Evolutionary conservation across 768 basidiomycete genomes (phyloP).

Genomic region (Crepidotus variabilis): DNA sequence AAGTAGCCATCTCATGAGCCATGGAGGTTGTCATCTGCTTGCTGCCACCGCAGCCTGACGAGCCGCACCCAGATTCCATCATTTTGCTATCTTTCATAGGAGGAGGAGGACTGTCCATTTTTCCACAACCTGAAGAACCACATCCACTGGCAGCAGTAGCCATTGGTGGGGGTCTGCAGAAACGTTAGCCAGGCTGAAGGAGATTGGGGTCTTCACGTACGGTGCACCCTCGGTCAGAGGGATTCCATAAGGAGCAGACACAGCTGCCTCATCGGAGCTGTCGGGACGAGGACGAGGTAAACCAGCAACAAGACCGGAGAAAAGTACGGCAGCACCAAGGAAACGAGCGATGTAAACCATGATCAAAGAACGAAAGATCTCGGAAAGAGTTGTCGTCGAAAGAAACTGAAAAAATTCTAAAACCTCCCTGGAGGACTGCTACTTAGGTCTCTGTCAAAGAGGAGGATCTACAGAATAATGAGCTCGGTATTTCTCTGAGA

Average conservation of each 20-base stretch:
- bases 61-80: background rate
- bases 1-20: too few relatives aligned
- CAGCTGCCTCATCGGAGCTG: constrained; percentile 35
- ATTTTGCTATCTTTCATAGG: background rate
- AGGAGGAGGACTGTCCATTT: background rate
- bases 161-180: background rate
- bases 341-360: constrained; percentile 62
- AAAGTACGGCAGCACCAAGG: constrained; percentile 49
- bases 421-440: constrained; percentile 63
- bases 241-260: constrained; percentile 46
- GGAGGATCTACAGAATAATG: constrained; percentile 32
- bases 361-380: constrained; percentile 31
- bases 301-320: constrained; percentile 49
- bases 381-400: constrained; percentile 39
- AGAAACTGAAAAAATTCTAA: constrained; percentile 36
- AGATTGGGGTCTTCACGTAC: constrained; percentile 23
- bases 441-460: constrained; percentile 68
- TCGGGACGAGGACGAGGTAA: constrained; percentile 41
- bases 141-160: background rate
- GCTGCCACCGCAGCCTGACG: background rate
- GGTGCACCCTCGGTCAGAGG: constrained; percentile 36
- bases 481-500: constrained; percentile 1
- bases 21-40: background rate
- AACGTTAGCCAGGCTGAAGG: background rate
- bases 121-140: background rate